phyloP scores from a whole-genome alignment of 2,329 filamentous ascomycete genomes.

The Botryotinia globosa region DNA sequence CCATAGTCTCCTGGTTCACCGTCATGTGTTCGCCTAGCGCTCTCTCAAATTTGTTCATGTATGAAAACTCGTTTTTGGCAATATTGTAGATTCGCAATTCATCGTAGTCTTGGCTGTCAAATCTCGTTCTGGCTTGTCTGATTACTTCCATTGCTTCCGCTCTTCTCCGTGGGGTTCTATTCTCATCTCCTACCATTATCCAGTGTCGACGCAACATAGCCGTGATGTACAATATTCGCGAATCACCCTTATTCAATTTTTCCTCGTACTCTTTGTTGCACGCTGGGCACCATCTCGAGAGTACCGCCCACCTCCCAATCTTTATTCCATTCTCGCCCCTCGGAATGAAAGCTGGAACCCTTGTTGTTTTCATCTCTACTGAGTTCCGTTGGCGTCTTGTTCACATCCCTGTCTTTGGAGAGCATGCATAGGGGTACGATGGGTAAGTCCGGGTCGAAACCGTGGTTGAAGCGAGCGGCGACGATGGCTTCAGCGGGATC shows the following conservation, averaged over 20 bases:
- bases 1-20: neutral
- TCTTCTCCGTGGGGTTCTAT: neutral
- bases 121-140: neutral
- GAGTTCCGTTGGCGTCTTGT: neutral
- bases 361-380: neutral
- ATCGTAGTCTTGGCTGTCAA: neutral
- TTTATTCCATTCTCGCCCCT: neutral
- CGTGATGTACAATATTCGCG: neutral
- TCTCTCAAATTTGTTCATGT: neutral
- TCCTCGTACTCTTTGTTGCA: neutral
- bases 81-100: neutral
- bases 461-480: neutral
- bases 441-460: neutral
- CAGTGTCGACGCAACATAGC: neutral
- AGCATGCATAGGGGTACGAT: neutral
- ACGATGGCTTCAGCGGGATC: neutral
- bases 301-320: neutral
- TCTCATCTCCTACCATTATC: neutral
- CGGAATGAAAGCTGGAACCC: neutral
- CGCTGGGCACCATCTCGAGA: neutral
- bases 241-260: rapidly evolving
- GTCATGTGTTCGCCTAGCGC: neutral
- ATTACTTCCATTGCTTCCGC: neutral
- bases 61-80: neutral
- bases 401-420: neutral